Conservation (phyloP, 2,329 filamentous ascomycete species). For the Trichoderma lentiforme region DNA sequence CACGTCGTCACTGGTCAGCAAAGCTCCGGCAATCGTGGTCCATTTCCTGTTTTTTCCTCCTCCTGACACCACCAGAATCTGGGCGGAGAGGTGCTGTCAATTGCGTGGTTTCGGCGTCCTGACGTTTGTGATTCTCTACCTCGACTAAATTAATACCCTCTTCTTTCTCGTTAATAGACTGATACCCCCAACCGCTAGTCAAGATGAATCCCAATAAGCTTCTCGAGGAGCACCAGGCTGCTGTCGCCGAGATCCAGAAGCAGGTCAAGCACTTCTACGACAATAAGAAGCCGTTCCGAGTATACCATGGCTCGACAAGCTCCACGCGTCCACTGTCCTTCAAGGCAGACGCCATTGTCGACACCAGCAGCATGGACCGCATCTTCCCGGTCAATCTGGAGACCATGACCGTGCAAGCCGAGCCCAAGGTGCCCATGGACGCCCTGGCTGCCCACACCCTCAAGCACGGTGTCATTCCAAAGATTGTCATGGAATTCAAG, state of each 20-base stretch:
- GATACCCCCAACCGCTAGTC: background rate
- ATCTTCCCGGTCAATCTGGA: conserved; percentile 51
- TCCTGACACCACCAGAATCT: background rate
- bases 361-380: conserved; percentile 51
- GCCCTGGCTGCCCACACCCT: conserved; percentile 50
- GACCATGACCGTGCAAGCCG: conserved; percentile 48
- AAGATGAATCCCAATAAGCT: conserved; percentile 21
- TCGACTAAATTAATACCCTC: background rate
- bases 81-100: background rate
- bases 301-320: conserved; percentile 61
- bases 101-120: background rate
- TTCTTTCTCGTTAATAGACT: background rate
- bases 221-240: conserved; percentile 28
- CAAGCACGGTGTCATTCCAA: conserved; percentile 48
- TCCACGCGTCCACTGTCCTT: conserved; percentile 49
- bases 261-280: conserved; percentile 30
- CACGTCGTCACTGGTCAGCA: background rate
- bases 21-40: background rate
- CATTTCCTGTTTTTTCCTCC: background rate
- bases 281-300: conserved; percentile 48
- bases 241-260: conserved; percentile 27
- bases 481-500: conserved; percentile 58
- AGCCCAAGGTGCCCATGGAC: conserved; percentile 60
- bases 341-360: conserved; percentile 43
- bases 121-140: background rate